Percentiles rank a stretch among this genome's conserved stretches.
Conservation (phyloP, 257 asterid genomes). For the Verbascum thapsus region DNA sequence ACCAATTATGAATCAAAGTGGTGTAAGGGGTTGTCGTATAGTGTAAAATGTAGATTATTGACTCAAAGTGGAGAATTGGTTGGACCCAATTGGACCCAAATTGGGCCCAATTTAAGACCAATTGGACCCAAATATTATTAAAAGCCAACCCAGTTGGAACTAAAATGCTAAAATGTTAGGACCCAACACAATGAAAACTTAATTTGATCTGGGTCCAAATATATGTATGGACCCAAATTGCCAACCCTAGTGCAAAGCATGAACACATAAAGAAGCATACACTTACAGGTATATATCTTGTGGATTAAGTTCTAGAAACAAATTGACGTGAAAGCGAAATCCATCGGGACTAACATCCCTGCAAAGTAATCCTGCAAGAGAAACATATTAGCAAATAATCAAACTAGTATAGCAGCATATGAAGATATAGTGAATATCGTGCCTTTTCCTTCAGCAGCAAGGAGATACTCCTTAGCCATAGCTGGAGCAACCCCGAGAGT, state of each 20-base stretch:
- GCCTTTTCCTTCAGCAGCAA: constrained; percentile 94
- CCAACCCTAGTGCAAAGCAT: neutral
- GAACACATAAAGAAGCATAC: constrained; percentile 19
- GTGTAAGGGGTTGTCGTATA: too few species aligned
- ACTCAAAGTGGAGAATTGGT: too few species aligned
- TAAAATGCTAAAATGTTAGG: too few species aligned
- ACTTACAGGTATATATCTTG: constrained; percentile 64
- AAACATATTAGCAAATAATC: constrained; percentile 26
- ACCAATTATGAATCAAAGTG: too few species aligned
- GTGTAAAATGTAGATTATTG: too few species aligned
- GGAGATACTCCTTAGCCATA: constrained; percentile 96
- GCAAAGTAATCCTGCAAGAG: constrained; percentile 79
- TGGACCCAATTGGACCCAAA: too few species aligned
- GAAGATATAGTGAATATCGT: constrained; percentile 27
- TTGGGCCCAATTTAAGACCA: too few species aligned
- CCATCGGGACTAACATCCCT: constrained; percentile 98
- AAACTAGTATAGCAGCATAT: constrained; percentile 18
- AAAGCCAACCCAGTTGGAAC: too few species aligned
- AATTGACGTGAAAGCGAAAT: constrained; percentile 74
- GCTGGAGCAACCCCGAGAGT: constrained; percentile 98
- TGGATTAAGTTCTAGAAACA: constrained; percentile 67
- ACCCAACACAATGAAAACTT: too few species aligned
- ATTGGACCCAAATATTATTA: too few species aligned
- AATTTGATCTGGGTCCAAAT: too few species aligned
- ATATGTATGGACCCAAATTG: too few species aligned